Percentiles rank a stretch among this genome's conserved stretches.
Conservation (phyloP, 768 basidiomycete genomes). For the Daedalea quercina region DNA sequence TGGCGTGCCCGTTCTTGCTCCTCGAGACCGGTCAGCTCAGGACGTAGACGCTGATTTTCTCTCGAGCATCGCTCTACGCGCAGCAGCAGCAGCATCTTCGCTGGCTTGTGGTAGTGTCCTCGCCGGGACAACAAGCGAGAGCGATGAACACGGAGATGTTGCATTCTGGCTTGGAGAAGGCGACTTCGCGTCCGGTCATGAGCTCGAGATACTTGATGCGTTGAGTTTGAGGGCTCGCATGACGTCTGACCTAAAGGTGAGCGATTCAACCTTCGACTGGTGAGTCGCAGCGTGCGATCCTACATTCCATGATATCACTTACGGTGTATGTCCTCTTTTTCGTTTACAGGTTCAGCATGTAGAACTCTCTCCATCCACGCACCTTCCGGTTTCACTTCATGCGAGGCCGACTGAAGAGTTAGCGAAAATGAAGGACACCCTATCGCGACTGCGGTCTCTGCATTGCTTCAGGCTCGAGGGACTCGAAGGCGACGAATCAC, state of each 20-base stretch:
- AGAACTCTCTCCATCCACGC: constrained; percentile 4
- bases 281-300: too few species aligned
- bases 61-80: constrained; percentile 29
- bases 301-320: not conserved
- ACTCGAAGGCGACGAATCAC: constrained; percentile 15
- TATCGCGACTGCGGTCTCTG: constrained; percentile 6
- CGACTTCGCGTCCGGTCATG: constrained; percentile 26
- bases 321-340: not conserved
- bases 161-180: constrained; percentile 46
- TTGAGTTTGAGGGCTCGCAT: constrained; percentile 21
- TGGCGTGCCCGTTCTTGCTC: not conserved
- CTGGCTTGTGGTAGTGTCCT: constrained; percentile 45
- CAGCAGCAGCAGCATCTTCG: constrained; percentile 33
- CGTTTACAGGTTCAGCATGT: constrained; percentile 7
- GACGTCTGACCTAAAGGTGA: not conserved
- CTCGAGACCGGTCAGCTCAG: not conserved
- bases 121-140: constrained; percentile 46
- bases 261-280: not conserved
- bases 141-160: constrained; percentile 49
- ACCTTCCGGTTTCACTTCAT: constrained; percentile 16
- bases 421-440: not conserved
- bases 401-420: not conserved
- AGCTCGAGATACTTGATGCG: constrained; percentile 25
- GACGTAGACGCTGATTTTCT: constrained; percentile 15
- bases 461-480: constrained; percentile 11